Base-by-base conservation (phyloP, 192 early-diverging fungal species). In the Allomyces macrogynus region DNA sequence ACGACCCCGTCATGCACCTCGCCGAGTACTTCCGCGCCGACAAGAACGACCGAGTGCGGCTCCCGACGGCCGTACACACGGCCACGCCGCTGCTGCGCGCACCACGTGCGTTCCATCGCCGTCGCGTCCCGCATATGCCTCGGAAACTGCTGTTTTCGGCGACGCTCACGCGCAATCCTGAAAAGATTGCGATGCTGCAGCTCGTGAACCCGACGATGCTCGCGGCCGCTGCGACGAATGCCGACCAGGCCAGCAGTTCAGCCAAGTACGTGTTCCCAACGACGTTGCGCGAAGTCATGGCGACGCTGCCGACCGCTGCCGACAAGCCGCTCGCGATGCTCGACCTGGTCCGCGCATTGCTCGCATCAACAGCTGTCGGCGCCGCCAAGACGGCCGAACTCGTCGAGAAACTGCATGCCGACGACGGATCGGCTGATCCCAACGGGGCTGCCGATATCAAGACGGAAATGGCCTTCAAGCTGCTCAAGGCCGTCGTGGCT, bases 81-180 rank as follows among this genome's bases (percentile, higher is more conserved):
- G 24, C 62, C n/a, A 23, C 44, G 14, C 62, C 40, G 64, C 49
- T 57, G 23, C 61, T 23, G 49, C 66, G 32, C 32, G 32, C 32
- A 64, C 67, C 12, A 71, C 54, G 20, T 65, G 23, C 23, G 62
- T 25, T 60, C 73, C 75, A 14, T 75, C 77, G 8, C 16, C 49
- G 49, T n/a, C 49, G 49, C 49, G 16, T n/a, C 16, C 49, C 16
- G 49, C 20, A 14, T 3, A 14, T 20, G 16, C 69, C 94, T 23
- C 92, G 94, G 72, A 97, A 97, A 74, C 78, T 99, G 3, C 78
- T 99, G 18, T 97, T 97, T 68, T 93, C 91, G 23, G 95, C 95
- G 0, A 99, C 95, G 3, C 74, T 99, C 61, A 93, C 95, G 3
- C 80, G 86, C 24, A 89, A 99, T 62, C 92, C 93, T 4, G 89